Conservation (phyloP, 2,329 filamentous ascomycete species). For the Paecilomyces variotii region DNA sequence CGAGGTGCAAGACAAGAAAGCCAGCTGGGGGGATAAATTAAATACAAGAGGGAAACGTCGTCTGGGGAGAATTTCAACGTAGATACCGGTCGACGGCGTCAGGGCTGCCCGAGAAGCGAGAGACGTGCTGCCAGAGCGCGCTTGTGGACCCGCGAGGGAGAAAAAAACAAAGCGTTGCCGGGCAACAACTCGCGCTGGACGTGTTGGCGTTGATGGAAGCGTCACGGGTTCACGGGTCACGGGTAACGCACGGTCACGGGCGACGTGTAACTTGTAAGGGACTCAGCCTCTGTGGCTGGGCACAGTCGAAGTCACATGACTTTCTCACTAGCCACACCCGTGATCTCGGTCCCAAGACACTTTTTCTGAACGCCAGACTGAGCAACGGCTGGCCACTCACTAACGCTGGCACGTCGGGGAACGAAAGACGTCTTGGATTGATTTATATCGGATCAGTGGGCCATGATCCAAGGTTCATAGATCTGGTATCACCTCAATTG, state of each 20-base stretch:
- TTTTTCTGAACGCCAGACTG: slow-evolving; percentile 9
- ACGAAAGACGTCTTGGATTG: background rate
- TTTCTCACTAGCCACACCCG: slow-evolving; percentile 8
- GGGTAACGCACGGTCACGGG: slow-evolving; percentile 34
- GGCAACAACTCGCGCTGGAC: slow-evolving; percentile 40
- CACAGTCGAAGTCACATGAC: slow-evolving; percentile 7
- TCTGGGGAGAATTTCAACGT: background rate
- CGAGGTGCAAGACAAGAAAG: slow-evolving; percentile 3
- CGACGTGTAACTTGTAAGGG: background rate
- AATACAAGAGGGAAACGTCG: slow-evolving; percentile 8
- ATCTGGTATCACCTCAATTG: background rate
- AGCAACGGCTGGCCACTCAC: background rate
- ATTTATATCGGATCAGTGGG: background rate
- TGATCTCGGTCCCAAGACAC: slow-evolving; percentile 6
- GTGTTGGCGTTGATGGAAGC: background rate
- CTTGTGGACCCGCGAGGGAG: slow-evolving; percentile 4
- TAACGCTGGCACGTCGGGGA: background rate
- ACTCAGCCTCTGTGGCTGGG: slow-evolving; percentile 11
- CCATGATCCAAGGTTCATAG: background rate
- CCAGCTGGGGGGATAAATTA: slow-evolving; percentile 8
- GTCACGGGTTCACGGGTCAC: slow-evolving; percentile 2
- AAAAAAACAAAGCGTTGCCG: slow-evolving; percentile 27
- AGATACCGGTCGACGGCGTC: background rate
- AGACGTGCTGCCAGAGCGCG: slow-evolving; percentile 6
- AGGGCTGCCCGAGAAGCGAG: background rate